Evolutionary conservation across 1,284 basidiomycete genomes (phyloP).

Genomic region (Stereum hirsutum): DNA sequence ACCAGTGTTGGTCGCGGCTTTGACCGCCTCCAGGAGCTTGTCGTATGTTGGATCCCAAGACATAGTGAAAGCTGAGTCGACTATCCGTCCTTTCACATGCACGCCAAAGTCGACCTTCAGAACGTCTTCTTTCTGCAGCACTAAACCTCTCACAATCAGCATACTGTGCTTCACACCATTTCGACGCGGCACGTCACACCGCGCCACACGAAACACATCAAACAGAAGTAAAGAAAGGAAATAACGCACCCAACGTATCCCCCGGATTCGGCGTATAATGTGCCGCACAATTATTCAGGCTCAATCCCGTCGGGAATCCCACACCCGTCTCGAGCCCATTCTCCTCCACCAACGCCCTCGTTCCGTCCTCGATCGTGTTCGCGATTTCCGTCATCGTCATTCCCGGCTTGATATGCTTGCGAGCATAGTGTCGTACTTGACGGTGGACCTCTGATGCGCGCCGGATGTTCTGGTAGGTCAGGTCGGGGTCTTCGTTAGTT

Average conservation of each 20-base stretch:
- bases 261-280: conserved; percentile 97
- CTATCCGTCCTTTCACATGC: conserved; percentile 90
- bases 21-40: conserved; percentile 84
- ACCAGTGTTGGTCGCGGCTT: conserved; percentile 90
- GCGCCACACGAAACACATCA: too few species aligned
- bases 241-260: conserved; percentile 68
- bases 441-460: conserved; percentile 95
- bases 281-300: conserved; percentile 90
- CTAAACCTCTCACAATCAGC: too few species aligned
- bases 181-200: too few species aligned
- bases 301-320: conserved; percentile 96
- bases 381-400: conserved; percentile 95
- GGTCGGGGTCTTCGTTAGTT: conserved; percentile 70
- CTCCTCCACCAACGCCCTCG: conserved; percentile 86
- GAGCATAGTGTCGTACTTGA: conserved; percentile 81
- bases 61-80: conserved; percentile 95
- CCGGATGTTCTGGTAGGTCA: conserved; percentile 85
- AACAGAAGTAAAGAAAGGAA: conserved; percentile 9
- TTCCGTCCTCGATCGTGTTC: conserved; percentile 88
- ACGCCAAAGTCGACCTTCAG: conserved; percentile 98
- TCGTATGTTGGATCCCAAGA: conserved; percentile 87
- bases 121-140: conserved; percentile 79
- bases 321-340: conserved; percentile 81
- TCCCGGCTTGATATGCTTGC: conserved; percentile 82
- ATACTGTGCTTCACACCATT: too few species aligned